Evolutionary conservation across 306 rosid genomes (phyloP), one percentile per base, ranked within the genome.

Genomic region (Delonix regia): DNA sequence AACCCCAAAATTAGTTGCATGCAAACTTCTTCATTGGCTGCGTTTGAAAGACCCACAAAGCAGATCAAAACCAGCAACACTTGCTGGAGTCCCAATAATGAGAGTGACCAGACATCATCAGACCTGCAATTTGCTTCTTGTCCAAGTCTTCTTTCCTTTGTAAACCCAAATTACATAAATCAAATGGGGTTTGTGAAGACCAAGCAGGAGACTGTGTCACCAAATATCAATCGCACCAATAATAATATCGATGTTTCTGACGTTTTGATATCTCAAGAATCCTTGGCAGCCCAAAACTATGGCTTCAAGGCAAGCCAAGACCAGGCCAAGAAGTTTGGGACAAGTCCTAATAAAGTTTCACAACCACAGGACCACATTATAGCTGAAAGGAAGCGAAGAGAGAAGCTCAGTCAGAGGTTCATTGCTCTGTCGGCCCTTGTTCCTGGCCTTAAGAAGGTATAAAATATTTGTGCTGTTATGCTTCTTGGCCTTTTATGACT

Each of bases 401-500:
- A 95, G 89, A 95, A 95, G 83, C 99, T 95, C 74, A 95, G 90
- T 82, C 97, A 93, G 66, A 72, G 90, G 77, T 95, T 95, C 83
- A 88, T 93, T 30, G 94, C 98, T 81, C 80, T 95, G 18, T 91
- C 99, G 69, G 99, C 99, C 30, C 83, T 93, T 52, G 86, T 93
- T 91, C 98, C 99, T 33, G 94, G 88, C 78, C 91, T 95, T 4
- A 93, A 90, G 88, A 95, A 95, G 98, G 99, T 95, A 66, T 25
- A 5, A 9, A 22, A 62, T 33, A 11, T 61, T 38, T 66, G 15
- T 16, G 9, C 24, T 57, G 48, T 0, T 59, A 34, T 69, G 61
- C 16, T 69, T 42, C 4, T 42, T 7, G 5, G 5, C 41, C 15
- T 0, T 10, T 45, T 73, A 0, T 6, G 16, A 18, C 45, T 33